A percentile compares a stretch with the other conserved stretches of the same genome.
These are phyloP conservation scores for Aquilaria sinensis DNA, from an alignment of 345 rosid genomes.

Conservation along the genomic window DNA sequence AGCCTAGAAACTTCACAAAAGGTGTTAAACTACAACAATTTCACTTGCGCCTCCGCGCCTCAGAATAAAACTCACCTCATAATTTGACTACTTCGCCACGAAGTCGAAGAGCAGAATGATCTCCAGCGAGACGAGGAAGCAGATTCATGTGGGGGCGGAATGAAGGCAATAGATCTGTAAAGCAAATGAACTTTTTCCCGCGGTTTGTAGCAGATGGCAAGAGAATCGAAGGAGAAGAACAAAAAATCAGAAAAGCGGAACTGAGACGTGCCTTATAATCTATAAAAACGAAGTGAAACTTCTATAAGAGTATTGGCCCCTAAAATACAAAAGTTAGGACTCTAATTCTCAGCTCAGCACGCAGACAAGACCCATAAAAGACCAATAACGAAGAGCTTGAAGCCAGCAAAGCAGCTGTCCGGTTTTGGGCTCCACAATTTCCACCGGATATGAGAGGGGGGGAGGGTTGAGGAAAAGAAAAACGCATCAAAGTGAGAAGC, in stretches of 20 bases:
- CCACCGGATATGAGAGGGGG: conserved; percentile 13
- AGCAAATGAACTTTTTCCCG: conserved; percentile 29
- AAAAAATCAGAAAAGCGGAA: conserved; percentile 12
- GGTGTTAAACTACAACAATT: conserved; percentile 13
- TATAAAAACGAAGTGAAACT: conserved; percentile 1
- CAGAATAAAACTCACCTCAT: conserved; percentile 25
- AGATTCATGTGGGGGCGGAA: conserved; percentile 24
- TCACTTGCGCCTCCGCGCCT: conserved; percentile 7
- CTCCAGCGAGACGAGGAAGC: conserved; percentile 16
- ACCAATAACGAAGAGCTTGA: conserved; percentile 59
- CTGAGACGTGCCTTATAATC: neutral
- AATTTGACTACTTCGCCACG: conserved; percentile 14
- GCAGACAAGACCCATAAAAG: conserved; percentile 67
- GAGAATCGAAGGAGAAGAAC: conserved; percentile 7
- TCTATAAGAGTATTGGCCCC: conserved; percentile 11
- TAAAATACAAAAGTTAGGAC: neutral
- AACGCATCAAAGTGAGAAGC: conserved; percentile 2
- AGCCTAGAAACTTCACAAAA: neutral
- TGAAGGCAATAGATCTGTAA: conserved; percentile 46
- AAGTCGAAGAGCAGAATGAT: conserved; percentile 22
- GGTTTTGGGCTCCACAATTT: conserved; percentile 64
- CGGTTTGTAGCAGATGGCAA: neutral
- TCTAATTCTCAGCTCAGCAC: conserved; percentile 9
- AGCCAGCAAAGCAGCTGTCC: conserved; percentile 84
- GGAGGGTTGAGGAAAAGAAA: neutral